Base-by-base conservation (phyloP, 805 yeast species). In the Candida taoyuanica region DNA sequence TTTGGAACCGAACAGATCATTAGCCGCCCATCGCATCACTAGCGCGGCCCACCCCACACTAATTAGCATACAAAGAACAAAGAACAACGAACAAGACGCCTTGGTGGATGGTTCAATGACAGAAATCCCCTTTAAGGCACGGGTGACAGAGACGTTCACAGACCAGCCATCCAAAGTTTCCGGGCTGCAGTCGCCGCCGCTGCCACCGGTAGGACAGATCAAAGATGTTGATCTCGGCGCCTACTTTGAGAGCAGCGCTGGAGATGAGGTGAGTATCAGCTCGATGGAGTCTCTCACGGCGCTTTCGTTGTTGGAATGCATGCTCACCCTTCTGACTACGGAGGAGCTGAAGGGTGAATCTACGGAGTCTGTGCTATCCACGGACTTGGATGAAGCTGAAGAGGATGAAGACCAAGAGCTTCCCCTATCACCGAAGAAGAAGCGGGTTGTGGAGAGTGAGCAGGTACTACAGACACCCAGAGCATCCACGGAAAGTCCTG, bases 381-480 rank as follows among this genome's bases (percentile, higher is more conserved):
- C 25, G 7, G 25, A 21, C 25, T 8, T 8, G 11, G 25, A 7
- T 7, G 25, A 8, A 8, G 14, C 14, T 25, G 28, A 25, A 25
- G 28, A 25, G 11, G 37, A 39, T 6, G 23, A 23, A 3, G 19
- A 23, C 8, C 24, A 37, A 15, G 42, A 38, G 29, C 36, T 42
- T 0, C 52, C 52, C 7, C 20, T 49, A 7, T 44, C 49, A 3
- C 52, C 55, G 18, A 46, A 40, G 34, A 48, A 50, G 34, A 34
- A 45, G 28, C 39, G 42, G 21, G 9, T 31, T 8, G 29, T 34
- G 7, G 33, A 17, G 5, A 26, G 24, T 2, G 25, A 29, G 12
- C 13, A 26, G 12, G 16, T 12, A 12, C 17, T 11, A 16, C 7
- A 16, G 14, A 12, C 20, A 17, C 24, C 29, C 4, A 11, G 24